Conservation (phyloP, 805 yeast genomes). For the Ogataea angusta region DNA sequence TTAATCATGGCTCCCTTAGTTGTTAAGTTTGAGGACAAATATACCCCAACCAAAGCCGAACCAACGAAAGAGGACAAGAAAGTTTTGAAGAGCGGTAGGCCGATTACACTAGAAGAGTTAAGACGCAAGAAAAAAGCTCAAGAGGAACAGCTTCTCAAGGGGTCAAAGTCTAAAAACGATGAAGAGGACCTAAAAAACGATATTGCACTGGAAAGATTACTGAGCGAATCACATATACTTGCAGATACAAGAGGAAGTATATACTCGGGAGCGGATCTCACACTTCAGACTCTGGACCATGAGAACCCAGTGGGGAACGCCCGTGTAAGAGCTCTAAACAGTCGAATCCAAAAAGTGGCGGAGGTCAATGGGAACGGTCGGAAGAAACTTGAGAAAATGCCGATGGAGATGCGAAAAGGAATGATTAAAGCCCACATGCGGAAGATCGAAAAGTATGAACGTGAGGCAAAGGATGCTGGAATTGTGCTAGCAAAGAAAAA, state of each 20-base stretch:
- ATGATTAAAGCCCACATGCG: slow-evolving; percentile 58
- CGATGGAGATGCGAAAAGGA: slow-evolving; percentile 86
- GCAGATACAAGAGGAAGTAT: slow-evolving; percentile 35
- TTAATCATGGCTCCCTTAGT: slow-evolving; percentile 40
- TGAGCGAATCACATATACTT: slow-evolving; percentile 69
- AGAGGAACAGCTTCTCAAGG: slow-evolving; percentile 27
- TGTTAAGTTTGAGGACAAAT: slow-evolving; percentile 43
- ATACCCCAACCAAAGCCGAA: slow-evolving; percentile 23
- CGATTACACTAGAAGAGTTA: slow-evolving; percentile 44
- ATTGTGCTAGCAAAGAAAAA: slow-evolving; percentile 71
- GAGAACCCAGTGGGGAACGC: slow-evolving; percentile 69
- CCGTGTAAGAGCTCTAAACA: slow-evolving; percentile 58
- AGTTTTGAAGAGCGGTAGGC: slow-evolving; percentile 57
- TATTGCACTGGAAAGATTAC: slow-evolving; percentile 64
- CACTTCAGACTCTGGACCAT: slow-evolving; percentile 57
- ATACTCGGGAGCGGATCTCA: slow-evolving; percentile 65
- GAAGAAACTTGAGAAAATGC: slow-evolving; percentile 66
- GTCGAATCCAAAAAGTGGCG: slow-evolving; percentile 51
- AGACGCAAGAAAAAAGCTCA: slow-evolving; percentile 36
- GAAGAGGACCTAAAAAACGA: slow-evolving; percentile 63
- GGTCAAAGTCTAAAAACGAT: slow-evolving; percentile 36
- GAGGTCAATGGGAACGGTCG: slow-evolving; percentile 41
- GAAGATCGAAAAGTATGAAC: slow-evolving; percentile 56
- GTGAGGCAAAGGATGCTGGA: slow-evolving; percentile 86
- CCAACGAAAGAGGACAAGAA: slow-evolving; percentile 50